Evolutionary conservation across 2,329 filamentous ascomycete species (phyloP), one percentile per base, ranked within the genome.

Genomic region (Kalaharituber pfeilii): DNA sequence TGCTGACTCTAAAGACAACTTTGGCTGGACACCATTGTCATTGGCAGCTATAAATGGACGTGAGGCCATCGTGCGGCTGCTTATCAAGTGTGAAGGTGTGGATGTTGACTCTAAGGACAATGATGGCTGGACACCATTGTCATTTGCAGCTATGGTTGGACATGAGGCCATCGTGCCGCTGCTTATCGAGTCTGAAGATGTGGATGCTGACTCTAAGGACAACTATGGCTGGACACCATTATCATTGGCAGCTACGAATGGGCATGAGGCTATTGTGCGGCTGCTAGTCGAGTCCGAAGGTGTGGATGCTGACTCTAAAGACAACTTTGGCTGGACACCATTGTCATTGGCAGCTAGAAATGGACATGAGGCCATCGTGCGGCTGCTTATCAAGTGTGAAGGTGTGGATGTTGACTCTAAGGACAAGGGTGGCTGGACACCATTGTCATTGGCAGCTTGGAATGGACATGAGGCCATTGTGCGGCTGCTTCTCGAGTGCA

Each of bases 11-110:
- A 52, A 47, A 20, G 50, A 54, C 22, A 28, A 49, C 8, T 18
- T 44, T 29, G 44, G 49, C 28, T n/a, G 25, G 53, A 56, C 25
- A 51, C 54, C 9, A 57, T 54, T 2, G 52, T 63, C 28, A 57
- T 62, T 24, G 56, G 61, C 39, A 45, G 51, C 57, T 55, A 33
- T 52, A 24, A 42, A 20, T 15, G 47, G 47, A 27, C 15, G 51
- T 52, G 18, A 39, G 52, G 9, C 50, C 9, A 28, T 57, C 2
- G 51, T 59, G 22, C 15, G 30, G 5, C 33, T 47, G 3, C 36
- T 52, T 7, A 22, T 22, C 8, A n/a, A 18, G 15, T 26, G 51
- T 8, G 33, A 44, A 29, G 36, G 44, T 15, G 51, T 52, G 11
- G 30, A 47, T 52, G 29, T 26, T 18, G 18, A 52, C 11, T 51